phyloP scores from a whole-genome alignment of 768 basidiomycete species.

The Cystobasidium ongulense region DNA sequence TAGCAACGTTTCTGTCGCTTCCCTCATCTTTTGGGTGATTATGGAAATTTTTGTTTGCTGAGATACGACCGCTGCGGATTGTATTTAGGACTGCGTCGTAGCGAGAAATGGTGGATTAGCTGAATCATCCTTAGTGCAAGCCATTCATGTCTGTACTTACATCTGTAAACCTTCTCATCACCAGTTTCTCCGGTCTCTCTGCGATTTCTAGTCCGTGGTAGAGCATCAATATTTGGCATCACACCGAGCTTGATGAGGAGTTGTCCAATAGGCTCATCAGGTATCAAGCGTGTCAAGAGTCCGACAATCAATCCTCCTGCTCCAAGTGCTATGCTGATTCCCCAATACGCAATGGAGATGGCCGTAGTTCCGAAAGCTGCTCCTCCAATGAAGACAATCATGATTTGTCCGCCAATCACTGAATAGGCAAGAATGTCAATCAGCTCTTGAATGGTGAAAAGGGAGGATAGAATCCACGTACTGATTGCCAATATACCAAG shows the following conservation, averaged over 20 bases:
- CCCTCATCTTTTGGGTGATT: neutral
- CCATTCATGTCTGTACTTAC: too few relatives aligned
- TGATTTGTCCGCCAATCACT: conserved; percentile 31
- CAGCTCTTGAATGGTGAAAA: neutral
- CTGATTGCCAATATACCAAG: conserved; percentile 29
- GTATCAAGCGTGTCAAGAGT: conserved; percentile 12
- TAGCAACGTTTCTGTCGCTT: neutral
- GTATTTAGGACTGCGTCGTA: neutral
- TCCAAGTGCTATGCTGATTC: conserved; percentile 8
- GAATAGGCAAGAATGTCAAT: neutral
- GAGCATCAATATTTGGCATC: conserved; percentile 9
- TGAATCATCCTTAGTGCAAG: too few relatives aligned
- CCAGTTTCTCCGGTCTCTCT: neutral
- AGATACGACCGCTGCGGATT: neutral
- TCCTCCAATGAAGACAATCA: conserved; percentile 31
- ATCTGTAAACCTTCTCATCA: conserved; percentile 15
- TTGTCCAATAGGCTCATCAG: conserved; percentile 9
- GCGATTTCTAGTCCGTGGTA: conserved; percentile 4
- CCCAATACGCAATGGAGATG: conserved; percentile 20
- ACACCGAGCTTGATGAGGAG: conserved; percentile 12
- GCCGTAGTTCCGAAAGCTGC: conserved; percentile 26
- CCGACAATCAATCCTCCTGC: conserved; percentile 23
- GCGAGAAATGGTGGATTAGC: neutral
- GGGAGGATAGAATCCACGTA: neutral
- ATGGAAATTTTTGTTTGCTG: conserved; percentile 5